Evolutionary conservation across 805 yeast genomes (phyloP).

Genomic region (Teunomyces kruisii): DNA sequence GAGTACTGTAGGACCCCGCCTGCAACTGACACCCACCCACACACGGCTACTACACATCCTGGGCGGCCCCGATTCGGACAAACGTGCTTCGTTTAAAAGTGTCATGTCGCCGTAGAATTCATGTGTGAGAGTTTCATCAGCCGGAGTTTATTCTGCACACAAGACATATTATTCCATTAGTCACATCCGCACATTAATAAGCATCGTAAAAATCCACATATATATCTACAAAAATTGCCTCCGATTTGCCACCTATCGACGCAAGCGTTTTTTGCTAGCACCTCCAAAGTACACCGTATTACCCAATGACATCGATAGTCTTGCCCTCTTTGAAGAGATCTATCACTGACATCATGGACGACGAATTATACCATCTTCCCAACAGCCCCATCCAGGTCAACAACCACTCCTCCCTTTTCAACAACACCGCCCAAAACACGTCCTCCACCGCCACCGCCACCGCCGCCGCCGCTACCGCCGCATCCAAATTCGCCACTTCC

Average conservation of each 20-base stretch:
- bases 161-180: slow-evolving; percentile 3
- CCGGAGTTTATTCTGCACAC: slow-evolving; percentile 3
- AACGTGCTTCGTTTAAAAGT: background rate
- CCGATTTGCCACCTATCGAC: background rate
- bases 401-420: background rate
- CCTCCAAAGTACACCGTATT: background rate
- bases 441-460: slow-evolving; percentile 5
- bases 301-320: slow-evolving; percentile 46
- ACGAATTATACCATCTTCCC: slow-evolving; percentile 50
- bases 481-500: slow-evolving; percentile 11
- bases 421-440: background rate
- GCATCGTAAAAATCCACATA: slow-evolving; percentile 6
- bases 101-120: background rate
- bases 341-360: slow-evolving; percentile 59
- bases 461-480: slow-evolving; percentile 10
- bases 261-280: background rate
- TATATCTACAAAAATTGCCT: slow-evolving; percentile 8
- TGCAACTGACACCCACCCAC: background rate
- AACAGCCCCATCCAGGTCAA: slow-evolving; percentile 17
- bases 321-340: slow-evolving; percentile 53
- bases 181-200: slow-evolving; percentile 9
- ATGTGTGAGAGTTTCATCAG: background rate
- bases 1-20: too few species aligned
- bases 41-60: background rate
- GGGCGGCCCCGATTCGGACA: background rate